Evolutionary conservation across 1,139 yeast species (phyloP).

Genomic region (Candida glucosophila): DNA sequence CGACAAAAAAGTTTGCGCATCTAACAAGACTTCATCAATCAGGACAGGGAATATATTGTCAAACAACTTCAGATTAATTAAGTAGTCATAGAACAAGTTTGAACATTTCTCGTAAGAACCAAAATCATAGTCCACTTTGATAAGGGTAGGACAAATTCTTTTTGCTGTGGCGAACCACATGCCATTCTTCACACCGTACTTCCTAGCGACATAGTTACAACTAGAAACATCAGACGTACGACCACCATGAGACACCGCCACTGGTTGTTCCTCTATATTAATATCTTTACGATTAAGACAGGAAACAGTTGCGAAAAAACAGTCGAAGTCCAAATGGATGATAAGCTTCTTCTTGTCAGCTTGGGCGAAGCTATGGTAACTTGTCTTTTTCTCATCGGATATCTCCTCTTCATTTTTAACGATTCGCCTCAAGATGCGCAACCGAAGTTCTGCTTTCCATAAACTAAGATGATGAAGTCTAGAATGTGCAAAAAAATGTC

Average conservation of each 20-base stretch:
- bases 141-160: constrained; percentile 54
- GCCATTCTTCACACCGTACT: constrained; percentile 70
- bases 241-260: constrained; percentile 82
- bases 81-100: constrained; percentile 41
- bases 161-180: constrained; percentile 77
- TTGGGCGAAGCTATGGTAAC: no score
- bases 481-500: constrained; percentile 68
- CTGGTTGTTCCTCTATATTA: constrained; percentile 51
- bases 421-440: constrained; percentile 44
- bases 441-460: constrained; percentile 75
- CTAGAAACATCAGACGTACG: constrained; percentile 75
- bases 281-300: constrained; percentile 48
- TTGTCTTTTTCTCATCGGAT: constrained; percentile 2
- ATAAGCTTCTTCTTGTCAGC: constrained; percentile 22
- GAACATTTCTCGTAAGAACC: constrained; percentile 52
- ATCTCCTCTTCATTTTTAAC: constrained; percentile 9
- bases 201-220: constrained; percentile 80
- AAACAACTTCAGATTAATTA: constrained; percentile 39
- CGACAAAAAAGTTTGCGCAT: constrained; percentile 38
- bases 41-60: constrained; percentile 76
- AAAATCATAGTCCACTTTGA: constrained; percentile 65
- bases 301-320: constrained; percentile 87
- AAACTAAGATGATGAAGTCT: constrained; percentile 80
- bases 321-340: constrained; percentile 85
- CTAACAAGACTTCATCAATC: constrained; percentile 83